Base-by-base conservation (phyloP, 2,329 filamentous ascomycete genomes). In the Aspergillus ochraceoroseus region DNA sequence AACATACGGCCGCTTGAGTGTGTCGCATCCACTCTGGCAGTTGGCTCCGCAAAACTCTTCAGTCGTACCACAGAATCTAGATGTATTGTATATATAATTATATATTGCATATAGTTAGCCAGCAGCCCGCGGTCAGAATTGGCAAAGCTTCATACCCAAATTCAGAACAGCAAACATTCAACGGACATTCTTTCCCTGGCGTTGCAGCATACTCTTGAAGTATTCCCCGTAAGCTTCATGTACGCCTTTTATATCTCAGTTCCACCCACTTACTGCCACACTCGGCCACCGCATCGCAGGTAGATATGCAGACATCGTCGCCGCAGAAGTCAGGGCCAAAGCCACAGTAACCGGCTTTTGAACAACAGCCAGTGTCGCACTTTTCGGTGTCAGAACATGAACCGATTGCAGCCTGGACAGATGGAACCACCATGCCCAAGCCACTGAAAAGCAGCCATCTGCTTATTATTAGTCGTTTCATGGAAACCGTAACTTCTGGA, bases 311-410 rank as follows among this genome's bases (percentile, higher is more conserved):
- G 19, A 41, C 40, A 31, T 40, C 46, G 7, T 48, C 20, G 3
- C 48, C 48, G 19, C 52, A 54, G n/a, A 48, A 53, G 12, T 45
- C 34, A 4, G 43, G 44, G 5, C 52, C 52, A 30, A 48, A 50
- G 12, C 52, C 50, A 38, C 50, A 52, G 15, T 34, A 41, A 6
- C 32, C 38, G 4, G 22, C 25, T 7, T 13, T 29, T 3, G 17
- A 20, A 19, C 32, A 41, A 17, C 38, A 34, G 4, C 38, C 32
- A n/a, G n/a, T n/a, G n/a, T n/a, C n/a, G n/a, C n/a, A n/a, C n/a
- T n/a, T n/a, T n/a, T n/a, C n/a, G n/a, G n/a, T n/a, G n/a, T n/a
- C n/a, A n/a, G n/a, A n/a, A n/a, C n/a, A n/a, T n/a, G n/a, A n/a
- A n/a, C n/a, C n/a, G n/a, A n/a, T n/a, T n/a, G n/a, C n/a, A n/a